A percentile compares a stretch with the other conserved stretches of the same genome.
These are phyloP conservation scores for Leccinum variicolor DNA, from an alignment of 768 basidiomycete species.

Conservation along the genomic window DNA sequence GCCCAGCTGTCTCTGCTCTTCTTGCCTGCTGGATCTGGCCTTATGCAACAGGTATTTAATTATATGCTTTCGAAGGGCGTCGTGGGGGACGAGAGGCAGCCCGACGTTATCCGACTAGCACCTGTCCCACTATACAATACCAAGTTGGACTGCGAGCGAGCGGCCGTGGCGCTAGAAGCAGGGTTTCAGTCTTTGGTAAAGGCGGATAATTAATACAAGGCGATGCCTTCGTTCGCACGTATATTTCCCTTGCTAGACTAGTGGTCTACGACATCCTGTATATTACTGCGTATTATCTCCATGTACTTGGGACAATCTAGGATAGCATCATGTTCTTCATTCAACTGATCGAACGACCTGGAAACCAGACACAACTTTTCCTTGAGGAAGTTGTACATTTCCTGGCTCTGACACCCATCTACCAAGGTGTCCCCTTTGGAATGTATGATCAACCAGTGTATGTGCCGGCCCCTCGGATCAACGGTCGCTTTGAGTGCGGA, in stretches of 20 bases:
- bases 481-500: slow-evolving; percentile 43
- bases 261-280: slow-evolving; percentile 19
- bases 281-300: slow-evolving; percentile 42
- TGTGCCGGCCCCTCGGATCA: slow-evolving; percentile 32
- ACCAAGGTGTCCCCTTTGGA: slow-evolving; percentile 70
- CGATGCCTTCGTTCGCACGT: slow-evolving; percentile 3
- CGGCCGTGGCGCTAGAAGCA: slow-evolving; percentile 61
- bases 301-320: slow-evolving; percentile 42
- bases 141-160: slow-evolving; percentile 69
- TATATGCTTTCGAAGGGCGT: slow-evolving; percentile 68
- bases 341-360: slow-evolving; percentile 39
- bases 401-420: slow-evolving; percentile 56
- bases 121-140: slow-evolving; percentile 89
- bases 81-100: slow-evolving; percentile 87
- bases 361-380: slow-evolving; percentile 25
- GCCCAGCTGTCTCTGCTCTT: slow-evolving; percentile 87
- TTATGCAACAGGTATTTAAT: slow-evolving; percentile 71
- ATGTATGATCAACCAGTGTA: slow-evolving; percentile 72
- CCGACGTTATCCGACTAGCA: slow-evolving; percentile 88
- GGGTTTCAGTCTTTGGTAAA: slow-evolving; percentile 39
- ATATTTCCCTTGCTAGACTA: slow-evolving; percentile 1
- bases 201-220: slow-evolving; percentile 6
- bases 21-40: slow-evolving; percentile 49
- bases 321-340: slow-evolving; percentile 54
- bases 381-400: slow-evolving; percentile 55